Evolutionary conservation across 225 moss, liverwort and hornwort genomes (phyloP).

Genomic region (Takakia lepidozioides): DNA sequence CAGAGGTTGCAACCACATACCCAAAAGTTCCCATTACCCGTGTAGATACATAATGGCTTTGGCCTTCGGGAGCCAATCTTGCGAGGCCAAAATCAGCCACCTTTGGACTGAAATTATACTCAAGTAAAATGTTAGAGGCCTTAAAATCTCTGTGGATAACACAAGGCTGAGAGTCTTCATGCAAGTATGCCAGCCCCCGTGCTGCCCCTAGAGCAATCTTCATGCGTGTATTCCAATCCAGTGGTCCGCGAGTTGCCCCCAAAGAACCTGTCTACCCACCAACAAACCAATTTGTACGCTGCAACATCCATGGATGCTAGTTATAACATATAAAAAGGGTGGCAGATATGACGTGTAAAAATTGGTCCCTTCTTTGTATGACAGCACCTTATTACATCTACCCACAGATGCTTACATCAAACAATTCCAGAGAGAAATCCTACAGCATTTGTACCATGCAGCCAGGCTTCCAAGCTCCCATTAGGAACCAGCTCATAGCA

Average conservation of each 20-base stretch:
- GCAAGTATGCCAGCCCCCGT: conserved; percentile 86
- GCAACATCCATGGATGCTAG: too few species aligned
- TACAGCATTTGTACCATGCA: conserved; percentile 84
- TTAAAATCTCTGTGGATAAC: conserved; percentile 93
- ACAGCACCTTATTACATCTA: too few species aligned
- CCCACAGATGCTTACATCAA: too few species aligned
- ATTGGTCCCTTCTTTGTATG: not conserved
- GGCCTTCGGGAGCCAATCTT: conserved; percentile 90
- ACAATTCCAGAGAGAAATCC: too few species aligned
- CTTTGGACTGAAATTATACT: conserved; percentile 83
- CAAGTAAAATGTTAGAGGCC: conserved; percentile 87
- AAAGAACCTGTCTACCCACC: conserved; percentile 58
- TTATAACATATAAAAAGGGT: too few species aligned
- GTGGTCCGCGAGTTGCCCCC: conserved; percentile 53
- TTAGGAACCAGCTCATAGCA: conserved; percentile 96
- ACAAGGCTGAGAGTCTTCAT: conserved; percentile 96
- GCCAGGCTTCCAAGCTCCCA: conserved; percentile 92
- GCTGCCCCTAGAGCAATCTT: conserved; percentile 93
- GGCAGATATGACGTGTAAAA: not conserved
- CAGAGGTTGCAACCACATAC: conserved; percentile 34
- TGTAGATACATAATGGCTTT: conserved; percentile 83
- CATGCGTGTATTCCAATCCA: conserved; percentile 93
- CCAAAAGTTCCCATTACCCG: conserved; percentile 98
- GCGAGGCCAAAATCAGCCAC: conserved; percentile 96
- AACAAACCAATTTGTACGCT: conserved; percentile 4